These are phyloP conservation scores for Hypholoma sublateritium DNA, from an alignment of 768 basidiomycete genomes.

Conservation along the genomic window DNA sequence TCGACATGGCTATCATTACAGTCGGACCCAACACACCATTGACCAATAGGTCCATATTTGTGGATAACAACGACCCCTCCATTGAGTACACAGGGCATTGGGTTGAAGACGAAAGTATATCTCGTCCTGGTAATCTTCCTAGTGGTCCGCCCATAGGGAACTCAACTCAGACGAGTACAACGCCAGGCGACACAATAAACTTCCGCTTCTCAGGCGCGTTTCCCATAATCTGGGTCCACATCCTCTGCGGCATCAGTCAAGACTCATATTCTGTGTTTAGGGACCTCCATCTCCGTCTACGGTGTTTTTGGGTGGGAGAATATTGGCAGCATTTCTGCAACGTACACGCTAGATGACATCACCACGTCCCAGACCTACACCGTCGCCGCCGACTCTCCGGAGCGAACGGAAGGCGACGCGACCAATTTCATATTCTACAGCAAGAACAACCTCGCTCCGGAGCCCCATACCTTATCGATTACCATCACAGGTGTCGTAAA, in stretches of 20 bases:
- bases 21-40: neutral
- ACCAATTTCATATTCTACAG: slow-evolving; percentile 8
- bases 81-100: neutral
- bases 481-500: slow-evolving; percentile 13
- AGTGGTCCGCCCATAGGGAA: neutral
- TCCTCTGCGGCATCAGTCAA: neutral
- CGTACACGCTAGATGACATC: neutral
- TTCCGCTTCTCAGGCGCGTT: neutral
- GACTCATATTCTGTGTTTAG: neutral
- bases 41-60: neutral
- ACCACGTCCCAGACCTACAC: neutral
- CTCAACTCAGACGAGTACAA: neutral
- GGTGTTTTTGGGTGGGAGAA: neutral
- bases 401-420: neutral
- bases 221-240: neutral
- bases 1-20: neutral
- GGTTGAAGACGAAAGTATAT: neutral
- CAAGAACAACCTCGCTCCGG: neutral
- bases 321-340: neutral
- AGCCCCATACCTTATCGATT: slow-evolving; percentile 10
- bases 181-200: neutral
- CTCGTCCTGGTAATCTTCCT: neutral
- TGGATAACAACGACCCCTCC: neutral
- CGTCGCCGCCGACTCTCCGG: neutral
- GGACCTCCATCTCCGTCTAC: neutral